Base-by-base conservation (phyloP, 2,329 filamentous ascomycete genomes). In the Cladophialophora bantiana region DNA sequence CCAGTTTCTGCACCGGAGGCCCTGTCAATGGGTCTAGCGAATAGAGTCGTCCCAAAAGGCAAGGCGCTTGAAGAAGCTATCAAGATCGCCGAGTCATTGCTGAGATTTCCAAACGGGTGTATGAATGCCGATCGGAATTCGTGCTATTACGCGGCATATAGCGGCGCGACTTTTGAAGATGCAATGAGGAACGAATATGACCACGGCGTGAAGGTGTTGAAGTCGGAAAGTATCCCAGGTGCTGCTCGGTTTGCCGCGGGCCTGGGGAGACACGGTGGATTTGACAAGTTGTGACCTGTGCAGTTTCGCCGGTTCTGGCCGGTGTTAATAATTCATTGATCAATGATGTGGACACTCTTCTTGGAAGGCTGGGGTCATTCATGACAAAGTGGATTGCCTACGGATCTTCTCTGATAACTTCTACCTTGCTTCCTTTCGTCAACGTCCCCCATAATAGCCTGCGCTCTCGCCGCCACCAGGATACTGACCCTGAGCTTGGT, bases 71-170 rank as follows among this genome's bases (percentile, higher is more conserved):
- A 81, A 6, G 83, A 84, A 68, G 84, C 85, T 0, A 77, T 77
- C 48, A 76, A 76, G 40, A 77, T 87, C 59, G 85, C 85, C 2
- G 74, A 75, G 59, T 75, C 81, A 68, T 66, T 87, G 38, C 67
- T 85, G 2, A 69, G 72, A 2, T 87, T 87, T 56, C 85, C 85
- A 1, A 81, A 86, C 69, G 72, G 74, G 4, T 85, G 84, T 70
- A 81, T 87, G 80, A 85, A 83, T 59, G 75, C 74, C 2, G 85
- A 88, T 72, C 77, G 84, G 2, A 72, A 71, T 3, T 82, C 77
- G 9, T 80, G 79, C 40, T 86, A 86, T 66, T 82, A 87, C 73
- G 78, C 81, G 15, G 79, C 80, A 0, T 87, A 83, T 66, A 74
- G 82, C 7, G 83, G 85, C 0, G 70, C 67, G 0, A 82, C 79